Evolutionary conservation across 352 stramenopile species (phyloP), one percentile per base, ranked within the genome.

Genomic region (Globisporangium irregulare): DNA sequence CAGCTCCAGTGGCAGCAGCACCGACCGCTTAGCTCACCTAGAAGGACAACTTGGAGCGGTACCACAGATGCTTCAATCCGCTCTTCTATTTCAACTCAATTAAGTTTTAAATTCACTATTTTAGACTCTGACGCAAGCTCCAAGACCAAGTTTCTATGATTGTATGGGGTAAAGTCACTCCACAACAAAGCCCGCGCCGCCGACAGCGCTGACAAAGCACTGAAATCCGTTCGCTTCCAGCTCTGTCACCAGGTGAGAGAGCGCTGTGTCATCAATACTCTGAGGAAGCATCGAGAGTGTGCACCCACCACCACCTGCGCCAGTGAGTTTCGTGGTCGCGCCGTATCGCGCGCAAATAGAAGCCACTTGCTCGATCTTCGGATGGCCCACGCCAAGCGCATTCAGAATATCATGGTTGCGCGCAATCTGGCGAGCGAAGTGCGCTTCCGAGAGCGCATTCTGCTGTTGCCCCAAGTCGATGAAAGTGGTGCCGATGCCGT

Each of bases 251-350:
- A 95, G 69, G 24, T 76, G 74, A 0, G 63, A 36, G 36, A 93
- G 61, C n/a, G 76, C 69, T 34, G 59, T 58, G 4, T 87, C 73
- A 20, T 66, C 73, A 1, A 94, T 48, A 25, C 67, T 75, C 8
- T 69, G 65, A 14, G 82, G 82, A 7, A 98, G 69, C 4, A 98
- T 72, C 34, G 89, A 90, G 29, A 98, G 80, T 12, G 90, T 93
- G 70, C 93, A 98, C 1, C 92, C 93, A 5, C 93, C 93, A 24
- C 82, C 84, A 43, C 88, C 89, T 8, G 93, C 94, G 8, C 94
- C 94, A 20, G 94, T 98, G 38, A 98, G 76, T 66, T 98, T 98
- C n/a, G 86, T 94, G 63, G 73, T 73, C 18, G 89, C 81, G 22
- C 81, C 83, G 62, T 81, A 77, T 22, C 69, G 58, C 20, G 70